A percentile compares a stretch with the other conserved stretches of the same genome.
Conservation (phyloP, 139 green algal genomes). For the Marvania coccoides region DNA sequence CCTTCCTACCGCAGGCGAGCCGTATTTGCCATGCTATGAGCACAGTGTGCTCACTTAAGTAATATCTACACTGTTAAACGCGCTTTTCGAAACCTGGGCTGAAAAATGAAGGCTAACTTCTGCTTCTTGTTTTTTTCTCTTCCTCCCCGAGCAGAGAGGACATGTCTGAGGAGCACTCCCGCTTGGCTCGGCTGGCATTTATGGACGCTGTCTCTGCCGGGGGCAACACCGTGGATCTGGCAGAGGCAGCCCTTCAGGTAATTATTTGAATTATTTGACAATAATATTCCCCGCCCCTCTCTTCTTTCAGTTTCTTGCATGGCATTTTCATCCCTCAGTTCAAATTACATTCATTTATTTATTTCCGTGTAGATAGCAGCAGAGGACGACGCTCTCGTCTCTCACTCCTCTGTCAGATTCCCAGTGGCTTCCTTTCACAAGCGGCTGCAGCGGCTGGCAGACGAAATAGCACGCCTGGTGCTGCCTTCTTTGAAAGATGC, state of each 20-base stretch:
- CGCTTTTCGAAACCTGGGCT: too few relatives aligned
- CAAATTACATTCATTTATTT: too few relatives aligned
- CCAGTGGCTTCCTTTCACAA: constrained; percentile 31
- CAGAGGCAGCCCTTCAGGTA: constrained; percentile 51
- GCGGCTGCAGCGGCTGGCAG: constrained; percentile 14
- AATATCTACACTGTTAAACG: too few relatives aligned
- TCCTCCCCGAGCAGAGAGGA: neutral
- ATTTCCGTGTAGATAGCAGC: constrained; percentile 54
- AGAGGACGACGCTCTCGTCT: constrained; percentile 70
- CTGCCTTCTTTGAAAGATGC: neutral
- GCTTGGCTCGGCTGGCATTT: constrained; percentile 18
- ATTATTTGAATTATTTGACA: too few relatives aligned
- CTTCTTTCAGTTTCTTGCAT: too few relatives aligned
- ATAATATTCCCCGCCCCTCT: too few relatives aligned
- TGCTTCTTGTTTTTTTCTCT: too few relatives aligned
- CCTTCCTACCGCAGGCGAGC: too few relatives aligned
- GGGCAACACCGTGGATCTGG: constrained; percentile 42
- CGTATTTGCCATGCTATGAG: too few relatives aligned
- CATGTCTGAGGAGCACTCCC: neutral
- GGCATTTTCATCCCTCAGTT: too few relatives aligned
- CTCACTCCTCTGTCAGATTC: constrained; percentile 46
- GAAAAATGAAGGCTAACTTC: too few relatives aligned
- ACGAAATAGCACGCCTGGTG: neutral
- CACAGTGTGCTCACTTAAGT: too few relatives aligned
- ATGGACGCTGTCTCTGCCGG: constrained; percentile 24